Conservation (phyloP, 768 basidiomycete species). For the Rhizopogon rudus region DNA sequence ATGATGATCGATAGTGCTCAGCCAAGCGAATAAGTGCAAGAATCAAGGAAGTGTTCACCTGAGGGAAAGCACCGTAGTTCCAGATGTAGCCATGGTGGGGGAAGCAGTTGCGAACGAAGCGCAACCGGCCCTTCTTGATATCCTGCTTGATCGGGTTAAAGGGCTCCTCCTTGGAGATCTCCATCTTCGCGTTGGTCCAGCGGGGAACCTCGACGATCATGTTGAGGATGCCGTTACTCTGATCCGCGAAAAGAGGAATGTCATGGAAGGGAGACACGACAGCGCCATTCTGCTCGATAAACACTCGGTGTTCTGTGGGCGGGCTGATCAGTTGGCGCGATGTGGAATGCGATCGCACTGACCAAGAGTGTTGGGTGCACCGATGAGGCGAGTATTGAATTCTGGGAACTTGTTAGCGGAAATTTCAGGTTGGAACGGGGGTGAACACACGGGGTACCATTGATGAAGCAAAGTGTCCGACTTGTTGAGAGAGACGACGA, state of each 20-base stretch:
- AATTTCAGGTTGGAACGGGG: slow-evolving; percentile 4
- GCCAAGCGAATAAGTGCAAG: neutral
- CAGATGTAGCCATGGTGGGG: slow-evolving; percentile 99
- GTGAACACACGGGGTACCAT: slow-evolving; percentile 34
- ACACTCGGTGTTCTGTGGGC: slow-evolving; percentile 86
- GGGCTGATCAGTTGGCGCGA: slow-evolving; percentile 14
- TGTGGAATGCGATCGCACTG: slow-evolving; percentile 17
- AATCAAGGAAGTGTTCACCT: slow-evolving; percentile 43
- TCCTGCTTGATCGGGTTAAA: slow-evolving; percentile 99
- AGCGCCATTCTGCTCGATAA: slow-evolving; percentile 83
- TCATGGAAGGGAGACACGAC: slow-evolving; percentile 91
- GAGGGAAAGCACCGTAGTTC: slow-evolving; percentile 99
- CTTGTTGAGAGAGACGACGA: slow-evolving; percentile 57
- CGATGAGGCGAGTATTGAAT: slow-evolving; percentile 73
- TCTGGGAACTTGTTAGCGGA: slow-evolving; percentile 33
- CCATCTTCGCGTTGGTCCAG: slow-evolving; percentile 99
- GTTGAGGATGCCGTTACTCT: slow-evolving; percentile 93
- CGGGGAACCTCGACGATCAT: slow-evolving; percentile 98
- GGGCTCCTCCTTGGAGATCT: slow-evolving; percentile 96
- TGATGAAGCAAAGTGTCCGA: slow-evolving; percentile 48
- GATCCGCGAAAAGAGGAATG: slow-evolving; percentile 97
- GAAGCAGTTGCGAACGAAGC: slow-evolving; percentile 99
- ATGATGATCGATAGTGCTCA: neutral
- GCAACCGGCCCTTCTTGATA: slow-evolving; percentile 92
- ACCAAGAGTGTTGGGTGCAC: slow-evolving; percentile 94